Evolutionary conservation across 176 grass and related monocot species (phyloP), one percentile per base, ranked within the genome.

Genomic region (Saccharum officinarum): DNA sequence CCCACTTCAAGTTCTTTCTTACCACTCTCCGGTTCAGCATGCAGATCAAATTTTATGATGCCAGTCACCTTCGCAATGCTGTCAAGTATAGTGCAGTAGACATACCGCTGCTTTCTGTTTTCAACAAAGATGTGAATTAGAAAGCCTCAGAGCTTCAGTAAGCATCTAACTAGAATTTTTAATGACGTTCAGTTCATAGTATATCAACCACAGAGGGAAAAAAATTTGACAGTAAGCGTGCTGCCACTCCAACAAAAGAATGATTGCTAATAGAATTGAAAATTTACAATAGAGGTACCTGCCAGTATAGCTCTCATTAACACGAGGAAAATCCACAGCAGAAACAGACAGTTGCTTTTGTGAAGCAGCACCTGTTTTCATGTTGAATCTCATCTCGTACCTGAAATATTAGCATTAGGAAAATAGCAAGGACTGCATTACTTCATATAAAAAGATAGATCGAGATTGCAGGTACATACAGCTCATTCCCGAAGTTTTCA

Each of bases 331-430:
- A 93, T 98, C 96, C 39, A 98, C 93, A 30, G 91, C 75, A 71
- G 96, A 95, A 28, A 94, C 93, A 18, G 93, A 95, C 1, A 98
- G 66, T 87, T 95, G 74, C 70, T 94, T 98, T 68, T 98, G 96
- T 30, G 86, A 92, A 90, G 96, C 89, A 85, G 76, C 86, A 39
- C 93, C 93, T 13, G 76, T 86, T 89, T 90, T 98, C 93, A 94
- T 94, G 81, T 98, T 95, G 80, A 98, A 98, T 59, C 91, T 87
- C 96, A 98, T 95, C 85, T 94, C 96, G 18, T 95, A 98, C 79
- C 96, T 95, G 76, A 59, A 80, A 41, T 84, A 13, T 34, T 41
- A 34, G 7, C 31, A 61, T 79, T 34, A 73, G n/a, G 17, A 10
- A 8, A 57, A 57, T 8, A 22, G 38, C 10, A 83, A 40, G 1